Conservation (phyloP, 495 filamentous ascomycete genomes). For the Annulohypoxylon moriforme region DNA sequence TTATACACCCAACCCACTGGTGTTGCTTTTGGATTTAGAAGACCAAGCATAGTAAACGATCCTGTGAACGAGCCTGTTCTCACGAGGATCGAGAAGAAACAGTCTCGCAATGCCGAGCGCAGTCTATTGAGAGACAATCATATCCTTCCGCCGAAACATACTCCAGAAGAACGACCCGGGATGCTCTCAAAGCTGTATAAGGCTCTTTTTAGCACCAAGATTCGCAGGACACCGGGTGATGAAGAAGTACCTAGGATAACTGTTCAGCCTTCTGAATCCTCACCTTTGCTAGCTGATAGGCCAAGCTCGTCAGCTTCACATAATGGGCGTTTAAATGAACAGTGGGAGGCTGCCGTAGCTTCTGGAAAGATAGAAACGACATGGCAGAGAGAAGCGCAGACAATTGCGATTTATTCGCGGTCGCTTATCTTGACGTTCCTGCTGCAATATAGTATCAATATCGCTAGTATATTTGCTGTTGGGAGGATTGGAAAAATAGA, state of each 20-base stretch:
- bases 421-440: conserved; percentile 76
- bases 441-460: conserved; percentile 77
- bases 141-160: conserved; percentile 73
- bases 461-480: conserved; percentile 75
- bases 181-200: conserved; percentile 51
- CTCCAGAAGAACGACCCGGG: conserved; percentile 31
- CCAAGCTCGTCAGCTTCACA: conserved; percentile 27
- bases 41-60: conserved; percentile 54
- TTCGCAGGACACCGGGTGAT: conserved; percentile 44
- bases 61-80: conserved; percentile 63
- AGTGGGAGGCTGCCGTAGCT: conserved; percentile 84
- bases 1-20: conserved; percentile 76
- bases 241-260: conserved; percentile 50
- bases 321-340: conserved; percentile 59
- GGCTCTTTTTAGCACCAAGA: conserved; percentile 59
- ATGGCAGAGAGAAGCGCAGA: conserved; percentile 83
- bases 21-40: conserved; percentile 69
- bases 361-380: conserved; percentile 81
- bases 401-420: conserved; percentile 65
- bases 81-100: conserved; percentile 69
- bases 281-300: conserved; percentile 50
- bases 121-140: conserved; percentile 82
- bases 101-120: conserved; percentile 77
- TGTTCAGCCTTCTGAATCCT: conserved; percentile 53
- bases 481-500: conserved; percentile 72